Evolutionary conservation across 2,329 filamentous ascomycete genomes (phyloP), one percentile per base, ranked within the genome.

Genomic region (Podosphaera xanthii): DNA sequence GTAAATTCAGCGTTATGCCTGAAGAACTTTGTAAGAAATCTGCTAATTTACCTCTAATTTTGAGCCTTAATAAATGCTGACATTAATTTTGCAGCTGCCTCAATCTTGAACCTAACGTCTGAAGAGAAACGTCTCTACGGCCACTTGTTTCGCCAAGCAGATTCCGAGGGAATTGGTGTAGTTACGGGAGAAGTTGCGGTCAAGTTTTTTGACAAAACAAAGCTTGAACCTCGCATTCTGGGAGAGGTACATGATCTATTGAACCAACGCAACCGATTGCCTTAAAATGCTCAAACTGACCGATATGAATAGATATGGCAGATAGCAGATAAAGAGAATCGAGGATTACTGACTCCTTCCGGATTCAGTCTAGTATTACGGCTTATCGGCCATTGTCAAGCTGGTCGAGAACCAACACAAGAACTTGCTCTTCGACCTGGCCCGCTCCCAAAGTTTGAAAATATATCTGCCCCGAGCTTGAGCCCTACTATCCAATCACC

Each of bases 161-260:
- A 98, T 72, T 86, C 84, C 61, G 92, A 96, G 66, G 86, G 81
- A 69, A 84, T 95, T 60, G 89, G 90, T 59, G 89, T 97, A 63
- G 87, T 98, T 40, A 96, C 92, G 22, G 92, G 92, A 71, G 92
- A 98, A 72, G 80, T 94, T 62, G 92, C 92, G 61, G 90, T 98
- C 71, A 87, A 89, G 70, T 97, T 98, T 76, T 98, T 98, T 70
- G 90, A 97, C 72, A 92, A 92, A 76, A 97, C 92, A 53, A 84
- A 86, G 65, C 77, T 98, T 56, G 82, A 91, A 62, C 87, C 90
- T 59, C 82, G 87, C 62, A 78, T 92, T 56, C 77, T 98, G 61
- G 92, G 91, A 71, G 84, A 94, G 80, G 87, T 91, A 58, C 22
- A 64, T 59, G 22, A 33, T 52, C 58, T 54, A n/a, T 2, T 12